Percentiles rank a stretch among this genome's conserved stretches.
Evolutionary conservation across 73 alveolate species (phyloP).

Genomic region (Paramecium biaurelia): DNA sequence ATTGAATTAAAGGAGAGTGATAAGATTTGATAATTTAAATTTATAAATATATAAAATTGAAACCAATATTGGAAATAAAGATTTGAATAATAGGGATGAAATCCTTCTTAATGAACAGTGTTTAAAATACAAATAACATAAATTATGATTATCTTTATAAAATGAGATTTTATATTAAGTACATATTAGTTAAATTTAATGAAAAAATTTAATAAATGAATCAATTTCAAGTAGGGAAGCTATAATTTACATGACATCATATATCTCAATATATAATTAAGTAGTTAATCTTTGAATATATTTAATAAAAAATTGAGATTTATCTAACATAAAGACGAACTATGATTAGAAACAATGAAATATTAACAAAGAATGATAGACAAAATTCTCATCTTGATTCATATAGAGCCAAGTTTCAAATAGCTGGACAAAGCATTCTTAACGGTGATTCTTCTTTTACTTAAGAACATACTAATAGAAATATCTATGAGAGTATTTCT

Average conservation of each 20-base stretch:
- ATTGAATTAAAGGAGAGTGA: not conserved
- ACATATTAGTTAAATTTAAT: not conserved
- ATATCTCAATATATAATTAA: not conserved
- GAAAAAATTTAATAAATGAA: not conserved
- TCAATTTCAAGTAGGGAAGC: not conserved
- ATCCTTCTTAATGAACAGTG: not conserved
- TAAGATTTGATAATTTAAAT: not conserved
- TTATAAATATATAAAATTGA: no score
- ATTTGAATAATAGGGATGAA: not conserved
- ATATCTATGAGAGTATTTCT: not conserved
- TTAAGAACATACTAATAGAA: not conserved
- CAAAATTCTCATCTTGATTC: not conserved
- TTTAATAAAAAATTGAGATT: not conserved
- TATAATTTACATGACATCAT: not conserved
- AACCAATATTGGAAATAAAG: not conserved
- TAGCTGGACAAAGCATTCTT: not conserved
- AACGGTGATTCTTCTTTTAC: not conserved
- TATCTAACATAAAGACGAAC: not conserved
- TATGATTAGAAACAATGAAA: not conserved
- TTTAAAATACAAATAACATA: not conserved
- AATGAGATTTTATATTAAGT: not conserved
- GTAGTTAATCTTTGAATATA: not conserved
- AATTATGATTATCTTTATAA: not conserved
- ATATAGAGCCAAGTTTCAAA: not conserved
- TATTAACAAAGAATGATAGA: not conserved